These are phyloP conservation scores for Globisporangium emineosum DNA, from an alignment of 352 stramenopile genomes.

Conservation along the genomic window DNA sequence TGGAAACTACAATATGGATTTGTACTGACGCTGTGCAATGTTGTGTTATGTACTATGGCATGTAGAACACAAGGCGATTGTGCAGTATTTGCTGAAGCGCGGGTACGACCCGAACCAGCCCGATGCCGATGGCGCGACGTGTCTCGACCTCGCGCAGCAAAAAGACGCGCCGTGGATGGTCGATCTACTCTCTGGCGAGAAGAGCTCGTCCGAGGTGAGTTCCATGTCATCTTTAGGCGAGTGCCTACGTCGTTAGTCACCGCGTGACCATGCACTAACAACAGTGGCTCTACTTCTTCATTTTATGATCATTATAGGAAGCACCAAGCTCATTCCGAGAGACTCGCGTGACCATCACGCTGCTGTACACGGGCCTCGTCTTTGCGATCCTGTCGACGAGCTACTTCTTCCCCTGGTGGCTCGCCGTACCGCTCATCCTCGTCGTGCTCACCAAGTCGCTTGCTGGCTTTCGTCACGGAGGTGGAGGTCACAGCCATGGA, in stretches of 20 bases:
- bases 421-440: slow-evolving; percentile 57
- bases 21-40: background rate
- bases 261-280: background rate
- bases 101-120: slow-evolving; percentile 49
- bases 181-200: slow-evolving; percentile 39
- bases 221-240: too few species aligned
- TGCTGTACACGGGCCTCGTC: slow-evolving; percentile 49
- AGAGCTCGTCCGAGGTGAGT: slow-evolving; percentile 26
- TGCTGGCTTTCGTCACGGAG: slow-evolving; percentile 35
- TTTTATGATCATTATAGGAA: slow-evolving; percentile 9
- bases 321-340: slow-evolving; percentile 48
- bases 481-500: slow-evolving; percentile 17
- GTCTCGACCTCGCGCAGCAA: slow-evolving; percentile 37
- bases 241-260: too few species aligned
- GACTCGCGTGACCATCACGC: slow-evolving; percentile 45
- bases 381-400: slow-evolving; percentile 52
- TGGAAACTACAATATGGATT: background rate
- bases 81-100: slow-evolving; percentile 60
- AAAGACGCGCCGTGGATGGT: slow-evolving; percentile 43
- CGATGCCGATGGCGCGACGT: slow-evolving; percentile 42
- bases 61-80: slow-evolving; percentile 61
- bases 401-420: slow-evolving; percentile 71
- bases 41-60: slow-evolving; percentile 5
- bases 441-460: slow-evolving; percentile 51
- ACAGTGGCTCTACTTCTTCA: background rate